Conservation (phyloP, 2,329 filamentous ascomycete genomes). For the Fusarium sp. region DNA sequence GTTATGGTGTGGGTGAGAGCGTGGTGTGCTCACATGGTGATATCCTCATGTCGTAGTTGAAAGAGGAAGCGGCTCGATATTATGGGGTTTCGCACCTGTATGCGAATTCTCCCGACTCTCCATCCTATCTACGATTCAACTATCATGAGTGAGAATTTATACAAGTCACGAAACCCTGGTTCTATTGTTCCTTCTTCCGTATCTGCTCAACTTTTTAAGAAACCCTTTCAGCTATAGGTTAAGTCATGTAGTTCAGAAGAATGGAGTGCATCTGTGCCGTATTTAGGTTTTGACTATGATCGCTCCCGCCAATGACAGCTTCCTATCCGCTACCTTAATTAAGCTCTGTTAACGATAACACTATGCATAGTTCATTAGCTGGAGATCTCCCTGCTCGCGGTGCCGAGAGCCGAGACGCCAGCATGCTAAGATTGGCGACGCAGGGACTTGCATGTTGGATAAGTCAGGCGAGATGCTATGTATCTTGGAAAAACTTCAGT, state of each 20-base stretch:
- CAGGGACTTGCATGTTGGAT: neutral
- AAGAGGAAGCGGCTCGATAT: neutral
- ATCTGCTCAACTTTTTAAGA: neutral
- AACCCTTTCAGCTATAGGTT: neutral
- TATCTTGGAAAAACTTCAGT: fast-evolving
- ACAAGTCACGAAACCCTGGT: fast-evolving
- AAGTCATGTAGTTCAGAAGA: neutral
- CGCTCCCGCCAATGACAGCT: neutral
- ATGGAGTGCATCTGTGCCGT: neutral
- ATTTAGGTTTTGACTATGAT: neutral
- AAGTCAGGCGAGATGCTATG: neutral
- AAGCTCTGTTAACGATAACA: neutral
- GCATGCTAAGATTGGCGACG: neutral
- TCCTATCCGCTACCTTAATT: neutral
- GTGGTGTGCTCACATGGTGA: neutral
- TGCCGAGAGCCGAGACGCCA: neutral
- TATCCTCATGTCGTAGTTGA: neutral
- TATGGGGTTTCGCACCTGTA: neutral
- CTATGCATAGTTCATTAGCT: neutral
- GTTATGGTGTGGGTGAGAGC: neutral
- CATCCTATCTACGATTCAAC: neutral
- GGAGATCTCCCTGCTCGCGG: neutral
- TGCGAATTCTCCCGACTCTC: fast-evolving
- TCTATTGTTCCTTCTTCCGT: neutral
- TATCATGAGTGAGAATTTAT: fast-evolving